phyloP scores from a whole-genome alignment of 2,329 filamentous ascomycete species.

The Xylaria sp. region DNA sequence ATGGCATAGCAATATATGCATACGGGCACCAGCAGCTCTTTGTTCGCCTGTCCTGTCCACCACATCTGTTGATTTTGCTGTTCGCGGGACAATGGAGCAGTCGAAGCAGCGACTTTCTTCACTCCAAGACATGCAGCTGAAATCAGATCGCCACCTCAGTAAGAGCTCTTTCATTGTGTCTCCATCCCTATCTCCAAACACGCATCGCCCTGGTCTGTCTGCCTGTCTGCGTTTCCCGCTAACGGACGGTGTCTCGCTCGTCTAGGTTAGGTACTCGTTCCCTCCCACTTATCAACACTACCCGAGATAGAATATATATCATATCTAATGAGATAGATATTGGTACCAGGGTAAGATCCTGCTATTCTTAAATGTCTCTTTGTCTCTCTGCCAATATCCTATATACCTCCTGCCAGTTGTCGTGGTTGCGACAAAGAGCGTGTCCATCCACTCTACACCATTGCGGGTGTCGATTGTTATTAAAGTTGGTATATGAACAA shows the following conservation, averaged over 20 bases:
- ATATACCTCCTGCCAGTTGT: not conserved
- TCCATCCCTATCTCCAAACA: too few relatives aligned
- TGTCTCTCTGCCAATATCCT: constrained; percentile 1
- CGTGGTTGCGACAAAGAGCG: not conserved
- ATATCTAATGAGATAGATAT: not conserved
- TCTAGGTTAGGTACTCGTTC: constrained; percentile 2
- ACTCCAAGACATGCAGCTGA: not conserved
- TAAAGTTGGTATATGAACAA: too few relatives aligned
- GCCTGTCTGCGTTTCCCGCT: not conserved
- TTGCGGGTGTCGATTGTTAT: too few relatives aligned
- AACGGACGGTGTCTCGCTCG: constrained; percentile 4
- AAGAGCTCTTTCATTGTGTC: not conserved
- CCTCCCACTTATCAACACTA: not conserved
- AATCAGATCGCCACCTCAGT: not conserved
- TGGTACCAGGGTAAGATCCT: not conserved
- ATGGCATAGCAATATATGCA: constrained; percentile 7
- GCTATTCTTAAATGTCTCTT: not conserved
- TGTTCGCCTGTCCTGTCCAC: constrained; percentile 7
- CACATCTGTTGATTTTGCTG: not conserved
- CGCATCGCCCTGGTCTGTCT: too few relatives aligned
- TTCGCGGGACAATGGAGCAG: not conserved
- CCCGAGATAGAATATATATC: not conserved
- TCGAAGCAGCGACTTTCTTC: not conserved
- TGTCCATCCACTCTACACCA: too few relatives aligned
- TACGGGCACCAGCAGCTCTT: not conserved